Base-by-base conservation (phyloP, 148 eudicot genomes). In the Silene conica region DNA sequence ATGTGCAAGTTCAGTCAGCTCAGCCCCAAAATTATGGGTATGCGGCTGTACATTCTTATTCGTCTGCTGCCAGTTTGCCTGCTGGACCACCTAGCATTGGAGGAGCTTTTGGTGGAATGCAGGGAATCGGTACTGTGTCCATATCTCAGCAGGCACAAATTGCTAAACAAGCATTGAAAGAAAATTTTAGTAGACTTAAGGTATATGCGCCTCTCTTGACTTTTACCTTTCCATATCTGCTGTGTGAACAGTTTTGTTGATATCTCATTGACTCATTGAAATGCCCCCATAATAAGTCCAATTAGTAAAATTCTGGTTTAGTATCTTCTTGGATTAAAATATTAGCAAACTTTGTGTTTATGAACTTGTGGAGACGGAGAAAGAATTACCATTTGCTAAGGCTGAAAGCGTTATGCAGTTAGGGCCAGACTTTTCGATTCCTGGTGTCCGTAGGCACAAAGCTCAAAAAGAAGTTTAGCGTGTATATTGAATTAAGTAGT, bases 91-190 rank as follows among this genome's bases (percentile, higher is more conserved):
- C 76, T 15, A 86, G 83, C 77, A 85, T 88, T 70, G 92, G 91
- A 67, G 89, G 87, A 76, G 82, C 82, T 9, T 79, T 80, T 54
- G 87, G 87, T 52, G 90, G 82, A 45, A 57, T 75, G 13, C 79
- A 83, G 25, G 87, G 83, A 68, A 70, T 77, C 61, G 90, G 87
- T 71, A 74, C 72, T 69, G 62, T 95, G 85, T 69, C 97, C 3
- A 86, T 92, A 66, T 69, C 94, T 45, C 91, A 92, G 73, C 92
- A 92, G 79, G 94, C 99, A 64, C 85, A 90, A 81, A 38, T 90
- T 82, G 86, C 99, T 45, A 92, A 73, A 81, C 87, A 84, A 79
- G 99, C 99, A 14, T 76, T 92, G 81, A 85, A 77, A 31, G 93
- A 95, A 67, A 95, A 84, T 75, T 50, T 92, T 64, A 84, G 21